Evolutionary conservation across 2,329 filamentous ascomycete species (phyloP).

Genomic region (Fragosphaeria purpurea): DNA sequence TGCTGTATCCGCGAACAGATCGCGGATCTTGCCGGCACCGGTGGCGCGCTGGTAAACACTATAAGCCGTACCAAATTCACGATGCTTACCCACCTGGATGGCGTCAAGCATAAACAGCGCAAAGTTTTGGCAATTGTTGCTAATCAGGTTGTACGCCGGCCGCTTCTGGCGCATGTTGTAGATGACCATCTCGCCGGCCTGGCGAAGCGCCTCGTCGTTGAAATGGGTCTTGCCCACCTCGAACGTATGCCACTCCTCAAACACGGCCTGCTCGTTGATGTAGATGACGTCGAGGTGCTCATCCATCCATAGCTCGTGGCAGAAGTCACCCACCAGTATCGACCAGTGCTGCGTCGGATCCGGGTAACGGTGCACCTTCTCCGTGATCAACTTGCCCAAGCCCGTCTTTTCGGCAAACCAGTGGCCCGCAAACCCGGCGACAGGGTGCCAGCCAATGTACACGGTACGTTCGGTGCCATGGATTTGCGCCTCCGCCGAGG

Average conservation of each 20-base stretch:
- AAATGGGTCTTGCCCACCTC: constrained; percentile 42
- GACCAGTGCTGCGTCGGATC: constrained; percentile 54
- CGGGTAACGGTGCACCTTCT: constrained; percentile 42
- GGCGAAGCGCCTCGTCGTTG: constrained; percentile 42
- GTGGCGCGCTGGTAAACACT: constrained; percentile 42
- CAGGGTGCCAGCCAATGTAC: constrained; percentile 48
- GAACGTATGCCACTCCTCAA: constrained; percentile 40
- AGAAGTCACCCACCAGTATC: constrained; percentile 44
- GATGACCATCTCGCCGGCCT: constrained; percentile 42
- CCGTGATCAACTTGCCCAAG: constrained; percentile 45
- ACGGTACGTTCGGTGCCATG: constrained; percentile 31
- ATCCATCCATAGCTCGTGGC: constrained; percentile 53
- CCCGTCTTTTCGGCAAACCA: constrained; percentile 49
- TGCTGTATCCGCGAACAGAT: constrained; percentile 35
- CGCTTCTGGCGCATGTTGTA: constrained; percentile 37
- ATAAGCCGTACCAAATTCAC: constrained; percentile 43
- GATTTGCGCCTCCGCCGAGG: constrained; percentile 26
- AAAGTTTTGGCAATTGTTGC: constrained; percentile 51
- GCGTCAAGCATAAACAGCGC: constrained; percentile 42
- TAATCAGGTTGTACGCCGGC: constrained; percentile 47
- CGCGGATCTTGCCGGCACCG: constrained; percentile 38
- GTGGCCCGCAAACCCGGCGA: constrained; percentile 44
- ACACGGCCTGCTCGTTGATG: constrained; percentile 37
- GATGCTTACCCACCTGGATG: constrained; percentile 39
- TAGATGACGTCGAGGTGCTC: constrained; percentile 48